Percentiles rank a stretch among this genome's conserved stretches.
Conservation (phyloP, 1,284 basidiomycete genomes). For the Takashimella tepidaria region DNA sequence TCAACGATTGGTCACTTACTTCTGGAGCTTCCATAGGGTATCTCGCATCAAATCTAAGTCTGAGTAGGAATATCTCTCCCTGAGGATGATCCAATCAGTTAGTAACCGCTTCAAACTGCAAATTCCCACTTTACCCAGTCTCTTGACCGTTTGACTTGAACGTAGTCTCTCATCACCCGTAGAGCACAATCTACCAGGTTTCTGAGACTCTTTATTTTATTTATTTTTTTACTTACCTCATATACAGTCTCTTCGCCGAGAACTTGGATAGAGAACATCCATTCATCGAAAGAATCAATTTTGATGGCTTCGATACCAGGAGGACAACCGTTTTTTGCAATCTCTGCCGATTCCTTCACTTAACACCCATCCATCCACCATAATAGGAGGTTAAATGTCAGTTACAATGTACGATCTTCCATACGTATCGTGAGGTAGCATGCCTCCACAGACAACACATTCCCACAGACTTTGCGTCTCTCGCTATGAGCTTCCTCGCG, state of each 20-base stretch:
- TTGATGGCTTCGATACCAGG: slow-evolving; percentile 35
- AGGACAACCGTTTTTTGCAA: slow-evolving; percentile 40
- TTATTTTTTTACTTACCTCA: slow-evolving; percentile 30
- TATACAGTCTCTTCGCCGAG: slow-evolving; percentile 45
- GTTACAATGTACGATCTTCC: too few relatives aligned
- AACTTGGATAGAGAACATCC: slow-evolving; percentile 39
- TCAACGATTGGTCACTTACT: too few relatives aligned
- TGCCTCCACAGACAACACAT: too few relatives aligned
- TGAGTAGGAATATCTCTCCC: slow-evolving; percentile 43
- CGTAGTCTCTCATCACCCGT: too few relatives aligned
- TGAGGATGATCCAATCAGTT: slow-evolving; percentile 7
- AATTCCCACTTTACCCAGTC: slow-evolving; percentile 37
- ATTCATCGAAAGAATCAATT: slow-evolving; percentile 34
- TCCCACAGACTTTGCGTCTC: too few relatives aligned
- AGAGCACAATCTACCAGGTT: too few relatives aligned
- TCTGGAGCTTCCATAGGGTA: slow-evolving; percentile 47
- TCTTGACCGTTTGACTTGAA: too few relatives aligned
- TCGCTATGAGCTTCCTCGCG: too few relatives aligned
- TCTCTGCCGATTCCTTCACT: slow-evolving; percentile 47
- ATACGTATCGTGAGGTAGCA: too few relatives aligned
- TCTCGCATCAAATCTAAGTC: slow-evolving; percentile 36
- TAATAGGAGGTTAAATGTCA: too few relatives aligned
- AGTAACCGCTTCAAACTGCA: neutral
- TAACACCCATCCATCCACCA: too few relatives aligned
- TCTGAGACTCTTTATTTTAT: too few relatives aligned